Conservation (phyloP, 768 basidiomycete species). For the Megacollybia marginata region DNA sequence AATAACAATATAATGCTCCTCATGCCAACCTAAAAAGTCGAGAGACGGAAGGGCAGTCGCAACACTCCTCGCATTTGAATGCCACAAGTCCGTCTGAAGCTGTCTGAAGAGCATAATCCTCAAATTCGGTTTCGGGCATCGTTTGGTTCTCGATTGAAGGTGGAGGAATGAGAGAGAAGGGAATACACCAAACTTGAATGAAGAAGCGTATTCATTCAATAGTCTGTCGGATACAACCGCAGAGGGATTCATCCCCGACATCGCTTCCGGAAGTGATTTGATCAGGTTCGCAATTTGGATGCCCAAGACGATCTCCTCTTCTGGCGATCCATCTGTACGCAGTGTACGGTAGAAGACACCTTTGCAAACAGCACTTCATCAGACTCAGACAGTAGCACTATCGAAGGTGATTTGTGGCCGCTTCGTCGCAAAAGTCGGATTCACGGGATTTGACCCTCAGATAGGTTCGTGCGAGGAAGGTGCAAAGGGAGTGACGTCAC, state of each 20-base stretch:
- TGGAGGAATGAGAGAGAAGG: slow-evolving; percentile 52
- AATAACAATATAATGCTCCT: slow-evolving; percentile 62
- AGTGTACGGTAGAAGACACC: no score
- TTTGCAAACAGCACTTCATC: no score
- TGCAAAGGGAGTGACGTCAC: no score
- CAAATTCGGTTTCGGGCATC: slow-evolving; percentile 47
- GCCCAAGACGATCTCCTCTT: slow-evolving; percentile 47
- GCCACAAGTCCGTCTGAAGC: slow-evolving; percentile 51
- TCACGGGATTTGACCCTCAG: no score
- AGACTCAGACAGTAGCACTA: no score
- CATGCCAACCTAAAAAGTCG: slow-evolving; percentile 70
- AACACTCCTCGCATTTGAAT: slow-evolving; percentile 40
- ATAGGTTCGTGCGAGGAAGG: no score
- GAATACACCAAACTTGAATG: no score
- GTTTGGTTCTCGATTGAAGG: slow-evolving; percentile 37
- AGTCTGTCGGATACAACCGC: slow-evolving; percentile 42
- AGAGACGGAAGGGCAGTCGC: slow-evolving; percentile 42
- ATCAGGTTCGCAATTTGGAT: slow-evolving; percentile 48
- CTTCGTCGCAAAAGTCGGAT: no score
- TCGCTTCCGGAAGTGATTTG: slow-evolving; percentile 33
- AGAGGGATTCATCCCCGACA: slow-evolving; percentile 48
- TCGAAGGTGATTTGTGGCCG: slow-evolving; percentile 36
- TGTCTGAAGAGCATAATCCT: slow-evolving; percentile 53
- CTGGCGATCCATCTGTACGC: slow-evolving; percentile 60
- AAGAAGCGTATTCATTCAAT: no score